A percentile compares a stretch with the other conserved stretches of the same genome.
phyloP scores from a whole-genome alignment of 139 green algal genomes.

The Micractinium conductrix region DNA sequence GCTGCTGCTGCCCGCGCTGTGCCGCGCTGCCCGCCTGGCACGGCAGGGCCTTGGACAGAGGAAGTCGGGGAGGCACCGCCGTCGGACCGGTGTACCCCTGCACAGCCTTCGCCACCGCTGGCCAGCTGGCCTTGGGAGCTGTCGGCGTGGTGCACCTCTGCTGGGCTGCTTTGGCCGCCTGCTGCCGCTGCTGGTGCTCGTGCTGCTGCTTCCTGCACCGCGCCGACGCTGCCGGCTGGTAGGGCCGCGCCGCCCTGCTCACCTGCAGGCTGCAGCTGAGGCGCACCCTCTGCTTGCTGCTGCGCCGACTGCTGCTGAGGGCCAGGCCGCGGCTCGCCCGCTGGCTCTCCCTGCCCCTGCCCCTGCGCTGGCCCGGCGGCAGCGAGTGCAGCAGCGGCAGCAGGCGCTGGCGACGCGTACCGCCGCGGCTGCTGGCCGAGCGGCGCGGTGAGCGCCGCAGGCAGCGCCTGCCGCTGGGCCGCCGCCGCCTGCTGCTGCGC shows the following conservation, averaged over 20 bases:
- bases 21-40: neutral
- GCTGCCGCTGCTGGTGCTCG: neutral
- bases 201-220: neutral
- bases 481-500: neutral
- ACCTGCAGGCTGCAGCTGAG: neutral
- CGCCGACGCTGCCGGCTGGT: neutral
- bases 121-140: slow-evolving; percentile 5
- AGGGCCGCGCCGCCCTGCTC: neutral
- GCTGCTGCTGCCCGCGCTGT: no score
- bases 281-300: neutral
- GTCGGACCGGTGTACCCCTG: neutral
- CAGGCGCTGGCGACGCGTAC: neutral
- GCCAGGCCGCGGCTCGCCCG: neutral
- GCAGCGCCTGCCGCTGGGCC: neutral
- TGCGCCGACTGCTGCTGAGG: neutral
- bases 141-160: neutral
- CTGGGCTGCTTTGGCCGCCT: neutral
- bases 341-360: neutral
- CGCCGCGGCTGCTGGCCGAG: neutral
- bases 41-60: neutral
- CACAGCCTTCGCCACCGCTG: neutral
- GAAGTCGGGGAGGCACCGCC: neutral
- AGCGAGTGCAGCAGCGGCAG: neutral
- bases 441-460: neutral
- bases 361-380: neutral